phyloP scores from a whole-genome alignment of 306 rosid genomes.

The Quercus berberidifolia region DNA sequence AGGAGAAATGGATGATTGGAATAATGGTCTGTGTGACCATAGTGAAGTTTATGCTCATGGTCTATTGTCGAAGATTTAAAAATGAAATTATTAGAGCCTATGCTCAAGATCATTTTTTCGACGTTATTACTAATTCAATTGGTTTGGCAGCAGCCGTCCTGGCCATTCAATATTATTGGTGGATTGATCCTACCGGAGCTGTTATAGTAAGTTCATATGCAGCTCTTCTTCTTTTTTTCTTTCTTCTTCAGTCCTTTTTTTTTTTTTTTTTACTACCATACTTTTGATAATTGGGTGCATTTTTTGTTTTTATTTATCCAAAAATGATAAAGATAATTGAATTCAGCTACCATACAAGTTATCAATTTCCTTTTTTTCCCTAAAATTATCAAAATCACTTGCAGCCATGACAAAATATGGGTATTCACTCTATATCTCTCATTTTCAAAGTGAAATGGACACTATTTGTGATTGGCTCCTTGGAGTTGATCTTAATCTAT shows the following conservation, averaged over 20 bases:
- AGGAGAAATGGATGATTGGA: conserved; percentile 61
- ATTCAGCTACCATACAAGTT: conserved; percentile 13
- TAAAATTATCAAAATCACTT: no score
- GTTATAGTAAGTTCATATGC: conserved; percentile 22
- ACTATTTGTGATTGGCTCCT: not conserved
- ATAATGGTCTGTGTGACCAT: conserved; percentile 66
- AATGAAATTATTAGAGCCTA: conserved; percentile 64
- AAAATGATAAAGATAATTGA: no score
- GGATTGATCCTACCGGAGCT: conserved; percentile 42
- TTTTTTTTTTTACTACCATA: no score
- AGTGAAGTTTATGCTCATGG: conserved; percentile 74
- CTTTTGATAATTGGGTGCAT: no score
- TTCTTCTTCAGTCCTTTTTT: no score
- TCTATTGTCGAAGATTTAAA: conserved; percentile 27
- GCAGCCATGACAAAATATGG: no score
- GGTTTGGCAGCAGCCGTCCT: conserved; percentile 80
- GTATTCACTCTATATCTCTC: not conserved
- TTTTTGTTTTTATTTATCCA: no score
- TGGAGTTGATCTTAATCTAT: not conserved
- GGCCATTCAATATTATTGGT: conserved; percentile 21
- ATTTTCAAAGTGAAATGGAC: not conserved
- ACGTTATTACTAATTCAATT: conserved; percentile 71
- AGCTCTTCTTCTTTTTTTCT: no score
- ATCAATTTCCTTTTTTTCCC: conserved; percentile 18
- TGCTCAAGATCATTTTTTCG: conserved; percentile 75